Base-by-base conservation (phyloP, 495 filamentous ascomycete species). In the Cryomyces antarcticus region DNA sequence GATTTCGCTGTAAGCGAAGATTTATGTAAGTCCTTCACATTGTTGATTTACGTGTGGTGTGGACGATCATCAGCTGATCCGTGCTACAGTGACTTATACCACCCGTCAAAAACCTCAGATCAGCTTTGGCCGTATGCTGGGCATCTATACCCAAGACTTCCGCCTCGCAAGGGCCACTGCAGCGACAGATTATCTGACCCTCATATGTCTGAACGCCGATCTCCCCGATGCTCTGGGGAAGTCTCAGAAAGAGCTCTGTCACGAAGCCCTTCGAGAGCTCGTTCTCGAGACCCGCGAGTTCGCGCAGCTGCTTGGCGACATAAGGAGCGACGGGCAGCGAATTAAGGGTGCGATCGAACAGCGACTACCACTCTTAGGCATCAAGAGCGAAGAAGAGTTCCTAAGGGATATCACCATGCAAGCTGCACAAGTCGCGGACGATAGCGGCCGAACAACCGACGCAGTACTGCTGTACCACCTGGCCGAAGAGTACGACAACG, bases 121-220 rank as follows among this genome's bases (percentile, higher is more conserved):
- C 61, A 93, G 86, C 64, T 99, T 99, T 58, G 86, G 80, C 30
- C 74, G 77, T 24, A 81, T 99, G 65, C 63, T 96, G 39, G 92
- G 87, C 28, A 83, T 86, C 54, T 99, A 99, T 63, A 99, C 92
- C 6, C 73, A 78, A 30, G 84, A 93, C 60, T 96, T 96, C 72
- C 79, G 92, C 31, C 80, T 82, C 7, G 83, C 82, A 31, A 77
- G 84, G 52, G 78, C 82, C 5, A 80, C 77, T 43, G 78, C 83
- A 37, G 88, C 89, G 9, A 78, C 88, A 38, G 92, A 99, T 58
- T 99, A 99, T 53, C 78, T 99, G 40, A 72, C 75, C 17, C 67
- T 96, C 39, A 86, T 96, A 44, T 95, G 84, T 57, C 75, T 99
- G 40, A 95, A 96, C 52, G 72, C 78, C 31, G 92, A 94, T 59